A percentile compares a stretch with the other conserved stretches of the same genome.
phyloP scores from a whole-genome alignment of 2,329 filamentous ascomycete genomes.

The Mariannaea elegans region DNA sequence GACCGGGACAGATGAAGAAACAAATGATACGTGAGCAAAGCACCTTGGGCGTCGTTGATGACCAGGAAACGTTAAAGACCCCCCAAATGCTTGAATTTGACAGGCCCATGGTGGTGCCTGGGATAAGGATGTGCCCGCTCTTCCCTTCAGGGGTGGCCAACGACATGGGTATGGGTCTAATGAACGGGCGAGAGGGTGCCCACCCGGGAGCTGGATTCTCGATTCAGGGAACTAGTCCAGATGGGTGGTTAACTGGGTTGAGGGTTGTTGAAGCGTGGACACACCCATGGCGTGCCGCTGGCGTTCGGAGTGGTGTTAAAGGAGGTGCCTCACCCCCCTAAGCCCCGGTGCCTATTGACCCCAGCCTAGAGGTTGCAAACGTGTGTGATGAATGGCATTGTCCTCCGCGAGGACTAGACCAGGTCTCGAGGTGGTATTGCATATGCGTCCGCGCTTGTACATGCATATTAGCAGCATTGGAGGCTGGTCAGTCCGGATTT shows the following conservation, averaged over 20 bases:
- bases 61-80: conserved; percentile 39
- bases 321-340: conserved; percentile 29
- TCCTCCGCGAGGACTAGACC: conserved; percentile 38
- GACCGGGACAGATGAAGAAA: conserved; percentile 40
- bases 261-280: conserved; percentile 17
- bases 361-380: conserved; percentile 39
- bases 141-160: conserved; percentile 35
- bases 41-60: conserved; percentile 36
- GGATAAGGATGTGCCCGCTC: conserved; percentile 31
- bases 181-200: conserved; percentile 36
- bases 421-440: conserved; percentile 37
- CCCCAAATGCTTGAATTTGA: conserved; percentile 35
- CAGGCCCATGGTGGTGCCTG: conserved; percentile 40
- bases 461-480: conserved; percentile 28
- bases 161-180: conserved; percentile 39
- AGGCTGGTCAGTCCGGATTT: not conserved
- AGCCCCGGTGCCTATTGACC: conserved; percentile 17
- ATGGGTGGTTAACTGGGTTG: conserved; percentile 8
- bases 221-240: conserved; percentile 39
- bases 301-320: conserved; percentile 27
- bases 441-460: conserved; percentile 38
- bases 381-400: conserved; percentile 38
- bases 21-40: conserved; percentile 37
- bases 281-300: conserved; percentile 22
- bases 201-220: conserved; percentile 37